Base-by-base conservation (phyloP, 108 stramenopile genomes). In the Nitzschia sp. region DNA sequence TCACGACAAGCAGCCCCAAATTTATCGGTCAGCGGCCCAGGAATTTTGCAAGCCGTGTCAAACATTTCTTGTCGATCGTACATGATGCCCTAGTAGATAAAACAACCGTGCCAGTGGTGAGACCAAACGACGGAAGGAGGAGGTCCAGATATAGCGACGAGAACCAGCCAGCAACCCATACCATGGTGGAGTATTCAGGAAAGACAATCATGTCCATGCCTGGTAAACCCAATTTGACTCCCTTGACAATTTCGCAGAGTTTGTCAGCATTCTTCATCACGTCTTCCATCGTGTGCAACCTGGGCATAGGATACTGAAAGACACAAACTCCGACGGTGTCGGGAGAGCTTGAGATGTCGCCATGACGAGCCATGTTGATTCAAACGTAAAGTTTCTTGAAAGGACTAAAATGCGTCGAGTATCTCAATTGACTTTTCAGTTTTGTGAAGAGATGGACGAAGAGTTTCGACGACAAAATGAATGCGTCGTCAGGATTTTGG, bases 51-150 rank as follows among this genome's bases (percentile, higher is more conserved):
- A 0, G 90, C 90, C 2, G 90, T 91, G 65, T 88, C 90, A 63
- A 91, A 91, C 90, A 91, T 91, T 77, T 91, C 90, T 49, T 88
- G 68, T 3, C 82, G 71, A 66, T 91, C 90, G 59, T 91, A 91
- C 90, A 91, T 91, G 69, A 91, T 91, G 15, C 90, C 90, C 66
- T 67, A n/a, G 25, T 0, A 24, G 19, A 35, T 9, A 42, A 42
- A 9, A 31, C n/a, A 63, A 0, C 13, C 13, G 9, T 54, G 26
- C 26, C 1, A 26, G 23, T n/a, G 54, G 18, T 54, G 11, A 26
- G 0, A 54, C 15, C 1, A 54, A 54, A 13, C 19, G 11, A 13
- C 54, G 18, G 11, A 13, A 26, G 11, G 18, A 26, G 9, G 26
- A 54, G 54, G 26, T 11, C 19, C 19, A 54, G 6, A 42, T 9